Percentiles rank a stretch among this genome's conserved stretches.
Evolutionary conservation across 345 rosid species (phyloP).

Genomic region (Gossypium arboreum): DNA sequence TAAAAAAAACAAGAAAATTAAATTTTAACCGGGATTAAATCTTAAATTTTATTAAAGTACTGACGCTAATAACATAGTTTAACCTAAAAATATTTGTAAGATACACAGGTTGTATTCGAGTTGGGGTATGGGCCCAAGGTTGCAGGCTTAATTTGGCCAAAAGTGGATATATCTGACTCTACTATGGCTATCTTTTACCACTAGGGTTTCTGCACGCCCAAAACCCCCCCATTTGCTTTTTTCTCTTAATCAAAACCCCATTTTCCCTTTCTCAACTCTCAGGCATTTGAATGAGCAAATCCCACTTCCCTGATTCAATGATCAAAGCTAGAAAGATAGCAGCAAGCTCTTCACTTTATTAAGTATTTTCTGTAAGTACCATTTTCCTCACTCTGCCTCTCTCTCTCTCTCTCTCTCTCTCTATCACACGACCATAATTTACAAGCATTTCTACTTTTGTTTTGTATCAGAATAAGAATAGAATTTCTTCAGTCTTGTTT

Average conservation of each 20-base stretch:
- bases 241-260: background rate
- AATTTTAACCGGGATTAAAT: too few relatives aligned
- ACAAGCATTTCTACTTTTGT: background rate
- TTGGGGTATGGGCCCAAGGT: background rate
- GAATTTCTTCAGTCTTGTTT: background rate
- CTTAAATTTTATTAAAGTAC: too few relatives aligned
- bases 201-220: background rate
- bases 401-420: background rate
- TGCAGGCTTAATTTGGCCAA: background rate
- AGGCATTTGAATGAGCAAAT: background rate
- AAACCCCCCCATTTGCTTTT: background rate
- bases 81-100: too few relatives aligned
- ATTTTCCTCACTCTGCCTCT: background rate
- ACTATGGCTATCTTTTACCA: background rate
- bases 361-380: slow-evolving; percentile 5
- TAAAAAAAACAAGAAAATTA: too few relatives aligned
- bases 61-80: too few relatives aligned
- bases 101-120: background rate
- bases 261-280: background rate
- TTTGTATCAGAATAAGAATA: background rate
- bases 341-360: background rate
- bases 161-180: background rate
- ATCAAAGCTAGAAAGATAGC: background rate
- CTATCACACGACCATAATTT: background rate
- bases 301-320: background rate